Evolutionary conservation across 2,329 filamentous ascomycete species (phyloP).

Genomic region (Pochonia chlamydosporia): DNA sequence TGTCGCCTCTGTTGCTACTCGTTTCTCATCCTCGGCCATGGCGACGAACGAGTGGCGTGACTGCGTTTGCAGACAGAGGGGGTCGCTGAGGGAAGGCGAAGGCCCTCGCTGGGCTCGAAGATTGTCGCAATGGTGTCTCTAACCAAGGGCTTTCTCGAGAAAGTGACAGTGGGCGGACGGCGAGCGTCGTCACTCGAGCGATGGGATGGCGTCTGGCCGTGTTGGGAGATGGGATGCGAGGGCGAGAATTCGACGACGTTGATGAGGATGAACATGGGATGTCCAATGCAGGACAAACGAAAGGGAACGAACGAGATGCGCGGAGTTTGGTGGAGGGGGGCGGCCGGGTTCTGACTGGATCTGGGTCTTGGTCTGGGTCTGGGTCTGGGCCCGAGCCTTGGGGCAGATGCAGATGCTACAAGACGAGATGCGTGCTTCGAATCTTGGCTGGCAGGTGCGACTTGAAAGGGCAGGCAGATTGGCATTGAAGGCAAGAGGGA

Average conservation of each 20-base stretch:
- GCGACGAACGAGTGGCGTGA: not conserved
- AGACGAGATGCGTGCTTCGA: too few species aligned
- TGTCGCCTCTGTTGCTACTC: constrained; percentile 14
- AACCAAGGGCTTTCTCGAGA: not conserved
- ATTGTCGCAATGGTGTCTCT: constrained; percentile 13
- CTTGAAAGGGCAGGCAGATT: too few species aligned
- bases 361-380: too few species aligned
- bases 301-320: not conserved
- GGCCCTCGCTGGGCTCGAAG: constrained; percentile 9
- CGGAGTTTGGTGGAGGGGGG: not conserved
- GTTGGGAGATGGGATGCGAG: not conserved
- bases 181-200: not conserved
- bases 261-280: constrained; percentile 3
- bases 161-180: not conserved
- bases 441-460: too few species aligned
- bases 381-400: too few species aligned
- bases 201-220: not conserved
- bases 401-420: too few species aligned
- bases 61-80: not conserved
- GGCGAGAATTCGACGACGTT: not conserved
- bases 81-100: constrained; percentile 9
- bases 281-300: not conserved
- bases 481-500: too few species aligned
- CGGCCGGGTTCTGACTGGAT: not conserved
- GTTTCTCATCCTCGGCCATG: constrained; percentile 27